Base-by-base conservation (phyloP, 169 alveolate genomes). In the Plasmodium vivax region DNA sequence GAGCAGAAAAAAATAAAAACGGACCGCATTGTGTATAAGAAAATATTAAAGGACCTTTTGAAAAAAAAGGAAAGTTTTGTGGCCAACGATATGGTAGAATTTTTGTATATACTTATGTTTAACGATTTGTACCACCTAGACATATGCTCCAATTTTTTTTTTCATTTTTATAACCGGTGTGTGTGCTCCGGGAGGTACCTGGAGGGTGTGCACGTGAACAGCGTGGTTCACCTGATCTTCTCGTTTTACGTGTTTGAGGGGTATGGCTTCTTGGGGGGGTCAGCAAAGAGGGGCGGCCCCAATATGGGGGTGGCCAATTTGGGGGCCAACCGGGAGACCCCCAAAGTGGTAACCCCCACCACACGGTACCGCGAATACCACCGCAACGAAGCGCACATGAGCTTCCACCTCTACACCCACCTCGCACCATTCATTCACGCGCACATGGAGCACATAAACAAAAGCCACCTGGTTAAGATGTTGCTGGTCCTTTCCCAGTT, bases 1-100 rank as follows among this genome's bases (percentile, higher is more conserved):
- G 95, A 92, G 56, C 95, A 92, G 34, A 92, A 92, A 77, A 92
- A 92, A 83, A 83, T 92, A 43, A 81, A 92, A 92, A 92, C 73
- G 73, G 95, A 92, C 75, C 92, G 92, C 27, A 92, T 92, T 68
- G 47, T 82, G 34, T 92, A 82, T 79, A 82, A 92, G 36, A 92
- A 92, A 82, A 92, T 92, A 56, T 92, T 92, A 83, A 92, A 82
- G 75, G 92, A 92, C 32, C 79, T 92, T 27, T 82, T 81, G 43
- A 72, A 92, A 82, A 83, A 82, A 36, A 92, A 92, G 41, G 83
- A 92, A n/a, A 92, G 83, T 12, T 73, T 92, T 27, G 83, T 72
- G 73, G 92, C 95, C 9, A 80, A 82, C 41, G 95, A 92, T 27
- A 7, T 92, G 82, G 58, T 92, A 27, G 71, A 71, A 30, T 71